Base-by-base conservation (phyloP, 352 stramenopile genomes). In the Globisporangium middletonii region DNA sequence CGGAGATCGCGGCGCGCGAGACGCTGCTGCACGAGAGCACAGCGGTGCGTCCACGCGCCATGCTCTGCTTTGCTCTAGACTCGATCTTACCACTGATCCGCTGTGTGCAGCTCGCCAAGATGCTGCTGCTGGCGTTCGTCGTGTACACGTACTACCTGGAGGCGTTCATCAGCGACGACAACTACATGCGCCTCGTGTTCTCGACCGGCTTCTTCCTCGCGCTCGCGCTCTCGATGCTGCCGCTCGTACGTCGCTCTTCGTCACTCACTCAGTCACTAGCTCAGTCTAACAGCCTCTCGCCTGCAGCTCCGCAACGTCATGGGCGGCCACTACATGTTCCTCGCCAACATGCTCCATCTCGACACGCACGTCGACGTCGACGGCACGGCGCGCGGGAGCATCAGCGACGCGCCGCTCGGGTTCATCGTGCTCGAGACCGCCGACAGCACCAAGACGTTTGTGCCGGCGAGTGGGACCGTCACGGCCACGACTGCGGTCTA, bases 101-200 rank as follows among this genome's bases (percentile, higher is more conserved):
- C n/a, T n/a, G n/a, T n/a, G n/a, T n/a, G n/a, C n/a, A n/a, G 71
- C 56, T 90, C 43, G 77, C 73, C 54, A 90, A 90, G 58, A 74
- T 86, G 56, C 52, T 90, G 50, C 53, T 88, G 59, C 75, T 90
- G 3, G 69, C 86, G 41, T 67, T 90, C 7, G 60, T 88, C n/a
- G 65, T 90, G 12, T 90, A 90, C 73, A 88, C 75, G 30, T 86
- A 87, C 63, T 90, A 83, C 48, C 33, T 90, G n/a, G 64, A 66
- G 23, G 65, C 74, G 43, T 60, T 69, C 30, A 78, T 90, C 54
- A 68, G 72, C 38, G 69, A 86, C 12, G 75, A 84, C 30, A 82
- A 60, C 37, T 67, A 71, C 44, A 54, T 88, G 26, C 65, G 72
- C 7, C 65, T 87, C 44, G 60, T 88, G 11, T 75, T 81, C 63